Conservation (phyloP, 2,329 filamentous ascomycete genomes). For the Colletotrichum paranaense region DNA sequence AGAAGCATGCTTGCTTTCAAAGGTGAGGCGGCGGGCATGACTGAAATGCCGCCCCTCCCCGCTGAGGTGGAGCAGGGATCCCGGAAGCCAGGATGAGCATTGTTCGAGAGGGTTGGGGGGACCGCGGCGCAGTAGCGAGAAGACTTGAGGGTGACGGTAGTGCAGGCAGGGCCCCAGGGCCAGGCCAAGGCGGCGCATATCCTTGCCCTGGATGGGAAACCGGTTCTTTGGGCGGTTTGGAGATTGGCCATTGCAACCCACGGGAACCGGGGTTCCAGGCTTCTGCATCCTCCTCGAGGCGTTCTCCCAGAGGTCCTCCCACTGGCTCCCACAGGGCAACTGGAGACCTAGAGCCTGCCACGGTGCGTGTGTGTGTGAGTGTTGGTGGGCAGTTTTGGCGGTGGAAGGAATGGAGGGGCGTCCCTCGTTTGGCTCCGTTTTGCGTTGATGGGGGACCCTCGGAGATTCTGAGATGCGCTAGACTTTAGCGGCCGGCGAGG, state of each 20-base stretch:
- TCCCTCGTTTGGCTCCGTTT: constrained; percentile 24
- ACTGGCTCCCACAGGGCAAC: not conserved
- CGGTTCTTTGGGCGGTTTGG: constrained; percentile 32
- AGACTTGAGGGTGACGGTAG: not conserved
- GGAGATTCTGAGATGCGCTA: constrained; percentile 30
- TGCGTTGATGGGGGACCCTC: constrained; percentile 24
- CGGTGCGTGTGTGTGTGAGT: not conserved
- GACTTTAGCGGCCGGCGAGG: constrained; percentile 19
- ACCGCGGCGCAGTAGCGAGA: not conserved
- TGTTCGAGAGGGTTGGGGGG: constrained; percentile 23
- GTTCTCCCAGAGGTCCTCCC: not conserved
- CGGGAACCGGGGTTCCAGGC: not conserved
- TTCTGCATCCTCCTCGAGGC: not conserved
- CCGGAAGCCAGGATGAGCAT: constrained; percentile 22
- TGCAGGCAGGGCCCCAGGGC: constrained; percentile 19
- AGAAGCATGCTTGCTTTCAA: constrained; percentile 6
- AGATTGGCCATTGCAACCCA: constrained; percentile 22
- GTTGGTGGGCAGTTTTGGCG: not conserved
- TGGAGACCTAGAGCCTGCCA: not conserved
- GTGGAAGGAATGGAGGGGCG: not conserved
- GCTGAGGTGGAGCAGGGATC: constrained; percentile 30
- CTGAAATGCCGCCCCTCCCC: constrained; percentile 35
- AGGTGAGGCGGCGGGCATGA: constrained; percentile 32
- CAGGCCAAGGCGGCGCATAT: constrained; percentile 24
- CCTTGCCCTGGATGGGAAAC: constrained; percentile 31